Evolutionary conservation across 768 basidiomycete species (phyloP), one percentile per base, ranked within the genome.

Genomic region (Trametes gibbosa): DNA sequence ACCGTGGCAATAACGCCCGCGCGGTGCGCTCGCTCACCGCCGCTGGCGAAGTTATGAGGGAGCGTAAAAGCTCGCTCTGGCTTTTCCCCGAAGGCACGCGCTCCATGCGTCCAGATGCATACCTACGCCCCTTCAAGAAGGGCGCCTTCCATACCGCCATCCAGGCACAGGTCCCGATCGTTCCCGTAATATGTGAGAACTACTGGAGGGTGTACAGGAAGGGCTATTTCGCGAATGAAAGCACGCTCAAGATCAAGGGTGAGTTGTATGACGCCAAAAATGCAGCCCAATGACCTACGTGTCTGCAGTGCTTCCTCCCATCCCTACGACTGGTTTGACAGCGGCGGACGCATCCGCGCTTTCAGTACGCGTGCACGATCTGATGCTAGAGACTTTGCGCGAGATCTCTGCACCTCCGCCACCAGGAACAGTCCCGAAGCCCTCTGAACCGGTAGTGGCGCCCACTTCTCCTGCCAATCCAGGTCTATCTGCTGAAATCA

Each of bases 1-100:
- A 98, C 75, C 82, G 96, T 53, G 87, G 89, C 49, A 92, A 93
- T 73, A 87, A 81, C 63, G 72, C 81, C 24, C 75, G 79, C 21
- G 96, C 97, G 0, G 75, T 95, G 17, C 79, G 78, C 51, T 92
- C 92, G 12, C 77, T 99, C 53, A 80, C 80, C 51, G 82, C 81
- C 16, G 96, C 93, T 0, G 92, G 87, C 1, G 80, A 89, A 65
- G 77, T 81, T 41, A 92, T 98, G 86, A 90, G 89, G 75, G 66
- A 71, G 32, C 72, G 76, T 37, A 74, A 83, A 61, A 80, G 89
- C 17, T 93, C 92, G 16, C 74, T 98, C 47, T 96, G 92, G 90
- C 86, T 99, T 74, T 98, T 93, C 75, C 93, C 96, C 0, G 97
- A 98, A 76, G 97, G 97, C 29, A 99, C 97, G 12, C 85, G 96